Base-by-base conservation (phyloP, 2,329 filamentous ascomycete species). In the Sclerotinia subarctica region DNA sequence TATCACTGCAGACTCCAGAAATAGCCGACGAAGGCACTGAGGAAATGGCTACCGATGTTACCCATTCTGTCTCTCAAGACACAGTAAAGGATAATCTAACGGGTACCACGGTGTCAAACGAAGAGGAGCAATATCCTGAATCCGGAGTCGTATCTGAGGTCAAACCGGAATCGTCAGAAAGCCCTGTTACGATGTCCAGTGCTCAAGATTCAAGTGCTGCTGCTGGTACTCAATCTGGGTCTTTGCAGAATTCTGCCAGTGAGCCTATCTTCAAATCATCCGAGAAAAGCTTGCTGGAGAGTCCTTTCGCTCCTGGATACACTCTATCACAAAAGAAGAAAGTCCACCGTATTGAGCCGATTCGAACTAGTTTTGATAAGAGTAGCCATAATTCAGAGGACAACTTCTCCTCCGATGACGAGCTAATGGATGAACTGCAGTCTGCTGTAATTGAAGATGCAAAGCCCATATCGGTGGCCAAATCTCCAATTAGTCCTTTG, bases 371-470 rank as follows among this genome's bases (percentile, higher is more conserved):
- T 69, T 68, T 84, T 21, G 77, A 79, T 17, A 66, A 76, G 19
- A 78, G 74, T 67, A 51, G 67, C 26, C 71, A 74, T 21, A 74
- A 75, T 64, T 76, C 81, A 2, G 81, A 82, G 52, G 74, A 83
- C 53, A 85, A 85, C 76, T 80, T 87, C 52, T 84, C 80, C 35
- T 89, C 90, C n/a, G 91, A 94, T 77, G 92, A 95, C 75, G 90
- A 88, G 21, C 86, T 94, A 70, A 90, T 96, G 86, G 91, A 96
- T 68, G 93, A 96, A 79, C 81, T 96, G 67, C 90, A 92, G 74
- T 90, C 87, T 67, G 93, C 93, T 38, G 93, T 90, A 2, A 81
- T 96, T 24, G 86, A 95, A 76, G 88, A 97, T 80, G 93, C 93
- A n/a, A 90, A 89, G 76, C 90, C 92, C 2, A 87, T 96, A 71